Conservation (phyloP, 176 grass and related monocot species). For the Oryza rufipogon region DNA sequence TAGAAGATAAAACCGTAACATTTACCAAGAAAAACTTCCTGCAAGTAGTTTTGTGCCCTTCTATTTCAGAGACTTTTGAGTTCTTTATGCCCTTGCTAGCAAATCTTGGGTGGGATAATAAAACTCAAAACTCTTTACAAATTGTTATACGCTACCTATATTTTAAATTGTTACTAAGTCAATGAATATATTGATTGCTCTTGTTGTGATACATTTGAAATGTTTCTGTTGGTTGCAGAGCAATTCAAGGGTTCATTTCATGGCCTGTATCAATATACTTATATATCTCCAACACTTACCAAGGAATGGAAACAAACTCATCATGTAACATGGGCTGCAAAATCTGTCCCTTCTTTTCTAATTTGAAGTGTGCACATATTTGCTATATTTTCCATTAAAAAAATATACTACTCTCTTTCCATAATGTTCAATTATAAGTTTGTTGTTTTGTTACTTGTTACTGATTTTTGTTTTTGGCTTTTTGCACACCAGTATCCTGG, state of each 20-base stretch:
- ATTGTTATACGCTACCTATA: constrained; percentile 27
- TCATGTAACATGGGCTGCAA: neutral
- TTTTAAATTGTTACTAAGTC: neutral
- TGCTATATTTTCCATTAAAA: constrained; percentile 6
- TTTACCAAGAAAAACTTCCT: neutral
- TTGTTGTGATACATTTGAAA: neutral
- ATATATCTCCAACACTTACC: neutral
- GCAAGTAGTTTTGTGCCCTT: neutral
- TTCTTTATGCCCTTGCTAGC: constrained; percentile 19
- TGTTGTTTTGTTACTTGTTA: neutral
- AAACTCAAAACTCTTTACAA: neutral
- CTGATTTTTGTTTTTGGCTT: neutral
- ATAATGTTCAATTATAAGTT: constrained; percentile 8
- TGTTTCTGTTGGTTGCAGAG: constrained; percentile 32
- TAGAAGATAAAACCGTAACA: constrained; percentile 6
- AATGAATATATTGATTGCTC: neutral
- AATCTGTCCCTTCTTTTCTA: neutral
- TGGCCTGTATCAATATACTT: constrained; percentile 1
- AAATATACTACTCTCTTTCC: neutral
- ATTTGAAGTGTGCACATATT: neutral
- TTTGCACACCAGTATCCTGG: constrained; percentile 1
- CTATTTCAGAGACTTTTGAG: constrained; percentile 4
- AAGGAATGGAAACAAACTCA: neutral
- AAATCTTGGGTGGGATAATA: neutral
- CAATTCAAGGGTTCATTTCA: constrained; percentile 20